Evolutionary conservation across 441 rosid species (phyloP).

Genomic region (Adansonia madagascariensis): DNA sequence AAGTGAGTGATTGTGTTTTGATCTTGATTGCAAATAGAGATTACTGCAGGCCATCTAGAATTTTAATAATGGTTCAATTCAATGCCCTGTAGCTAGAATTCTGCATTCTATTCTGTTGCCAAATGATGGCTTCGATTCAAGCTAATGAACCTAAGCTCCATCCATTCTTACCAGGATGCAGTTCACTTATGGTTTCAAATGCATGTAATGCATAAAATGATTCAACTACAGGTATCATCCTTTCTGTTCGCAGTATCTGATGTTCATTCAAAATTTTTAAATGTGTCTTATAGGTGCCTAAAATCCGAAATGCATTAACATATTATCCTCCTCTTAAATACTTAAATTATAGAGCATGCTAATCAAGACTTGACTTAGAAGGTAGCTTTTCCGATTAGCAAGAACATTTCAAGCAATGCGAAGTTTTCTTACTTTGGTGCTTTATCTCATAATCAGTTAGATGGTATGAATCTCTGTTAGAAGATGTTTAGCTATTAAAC

Average conservation of each 20-base stretch:
- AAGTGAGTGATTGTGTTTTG: neutral
- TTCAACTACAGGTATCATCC: conserved; percentile 1
- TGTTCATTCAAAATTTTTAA: neutral
- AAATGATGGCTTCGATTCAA: conserved; percentile 18
- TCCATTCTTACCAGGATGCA: conserved; percentile 16
- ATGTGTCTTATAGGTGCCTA: neutral
- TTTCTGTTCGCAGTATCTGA: neutral
- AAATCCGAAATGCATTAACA: neutral
- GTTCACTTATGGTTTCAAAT: conserved; percentile 15
- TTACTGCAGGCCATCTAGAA: conserved; percentile 26
- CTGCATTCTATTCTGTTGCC: conserved; percentile 12
- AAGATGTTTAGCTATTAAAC: neutral
- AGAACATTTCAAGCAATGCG: neutral
- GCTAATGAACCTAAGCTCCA: neutral
- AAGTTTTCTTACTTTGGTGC: neutral
- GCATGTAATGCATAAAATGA: conserved; percentile 8
- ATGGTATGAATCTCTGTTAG: neutral
- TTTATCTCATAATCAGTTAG: neutral
- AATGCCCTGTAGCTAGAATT: conserved; percentile 24
- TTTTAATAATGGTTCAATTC: conserved; percentile 30
- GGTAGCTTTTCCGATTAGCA: neutral
- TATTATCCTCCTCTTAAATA: neutral
- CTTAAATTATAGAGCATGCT: neutral
- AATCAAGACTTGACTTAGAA: neutral
- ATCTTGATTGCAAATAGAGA: conserved; percentile 24